Percentiles rank a stretch among this genome's conserved stretches.
These are phyloP conservation scores for Colletotrichum cordylinicola DNA, from an alignment of 2,329 filamentous ascomycete genomes.

Conservation along the genomic window DNA sequence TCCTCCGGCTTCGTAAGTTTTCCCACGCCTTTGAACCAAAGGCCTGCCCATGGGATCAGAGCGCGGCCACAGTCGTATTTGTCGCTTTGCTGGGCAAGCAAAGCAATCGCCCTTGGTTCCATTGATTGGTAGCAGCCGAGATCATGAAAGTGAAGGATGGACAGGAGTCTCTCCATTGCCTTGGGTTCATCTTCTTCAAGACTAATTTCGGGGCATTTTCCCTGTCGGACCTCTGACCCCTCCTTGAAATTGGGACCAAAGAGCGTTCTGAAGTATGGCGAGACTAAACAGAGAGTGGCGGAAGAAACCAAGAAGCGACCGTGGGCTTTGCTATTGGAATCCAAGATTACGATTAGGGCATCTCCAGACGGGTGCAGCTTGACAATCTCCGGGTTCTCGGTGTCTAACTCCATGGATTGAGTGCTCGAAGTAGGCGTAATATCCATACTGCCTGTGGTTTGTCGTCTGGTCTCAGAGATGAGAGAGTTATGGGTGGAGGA, in stretches of 20 bases:
- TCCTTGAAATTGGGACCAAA: not conserved
- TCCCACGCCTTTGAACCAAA: not conserved
- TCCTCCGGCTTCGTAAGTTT: not conserved
- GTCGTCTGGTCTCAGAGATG: too few relatives aligned
- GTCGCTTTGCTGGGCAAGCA: not conserved
- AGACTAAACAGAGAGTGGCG: not conserved
- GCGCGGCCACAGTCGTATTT: not conserved
- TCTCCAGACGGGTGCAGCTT: not conserved
- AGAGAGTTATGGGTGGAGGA: too few relatives aligned
- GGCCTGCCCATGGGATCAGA: not conserved
- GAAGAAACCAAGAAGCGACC: not conserved
- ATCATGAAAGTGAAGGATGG: not conserved
- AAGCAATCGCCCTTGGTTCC: not conserved
- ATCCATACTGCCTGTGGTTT: not conserved
- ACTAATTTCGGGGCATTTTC: not conserved
- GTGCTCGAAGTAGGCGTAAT: not conserved
- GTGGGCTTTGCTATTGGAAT: too few relatives aligned
- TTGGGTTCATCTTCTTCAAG: not conserved
- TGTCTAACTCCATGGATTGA: rapidly evolving
- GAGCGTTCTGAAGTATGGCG: not conserved
- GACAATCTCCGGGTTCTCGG: not conserved
- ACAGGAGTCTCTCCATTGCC: not conserved
- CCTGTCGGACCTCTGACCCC: not conserved
- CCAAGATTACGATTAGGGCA: not conserved
- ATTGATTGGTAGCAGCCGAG: rapidly evolving